Conservation (phyloP, 805 yeast species). For the Wickerhamomyces chaumierensis region DNA sequence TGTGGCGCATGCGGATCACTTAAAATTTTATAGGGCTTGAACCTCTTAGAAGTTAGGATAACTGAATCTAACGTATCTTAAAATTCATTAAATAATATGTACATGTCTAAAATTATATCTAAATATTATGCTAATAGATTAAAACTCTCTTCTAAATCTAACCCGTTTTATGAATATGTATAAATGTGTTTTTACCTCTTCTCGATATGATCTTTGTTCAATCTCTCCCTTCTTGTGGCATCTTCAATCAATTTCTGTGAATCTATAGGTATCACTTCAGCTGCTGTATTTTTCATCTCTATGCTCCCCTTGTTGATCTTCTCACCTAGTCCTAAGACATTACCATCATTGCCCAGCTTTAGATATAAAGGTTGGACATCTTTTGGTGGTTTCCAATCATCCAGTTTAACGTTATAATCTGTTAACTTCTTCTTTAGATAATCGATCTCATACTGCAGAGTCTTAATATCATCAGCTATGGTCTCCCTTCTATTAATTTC, state of each 20-base stretch:
- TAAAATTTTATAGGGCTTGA: too few relatives aligned
- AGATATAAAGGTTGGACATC: slow-evolving; percentile 35
- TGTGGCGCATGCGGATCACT: too few relatives aligned
- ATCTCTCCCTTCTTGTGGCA: background rate
- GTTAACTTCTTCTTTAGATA: slow-evolving; percentile 38
- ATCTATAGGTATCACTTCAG: background rate
- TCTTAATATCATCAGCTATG: slow-evolving; percentile 60
- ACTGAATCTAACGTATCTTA: too few relatives aligned
- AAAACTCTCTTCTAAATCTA: too few relatives aligned
- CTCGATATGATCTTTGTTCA: background rate
- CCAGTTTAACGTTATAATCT: slow-evolving; percentile 28
- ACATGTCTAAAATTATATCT: too few relatives aligned
- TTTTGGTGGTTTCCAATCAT: slow-evolving; percentile 38
- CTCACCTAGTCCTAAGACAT: slow-evolving; percentile 6
- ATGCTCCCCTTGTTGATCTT: background rate
- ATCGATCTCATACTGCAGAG: slow-evolving; percentile 61
- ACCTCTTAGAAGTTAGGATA: too few relatives aligned
- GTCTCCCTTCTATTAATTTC: slow-evolving; percentile 50
- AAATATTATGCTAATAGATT: slow-evolving; percentile 44
- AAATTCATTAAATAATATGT: too few relatives aligned
- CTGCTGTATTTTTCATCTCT: too few relatives aligned
- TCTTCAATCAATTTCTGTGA: background rate
- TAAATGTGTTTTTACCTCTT: too few relatives aligned
- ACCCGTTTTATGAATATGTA: too few relatives aligned
- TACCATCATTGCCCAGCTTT: slow-evolving; percentile 21